Base-by-base conservation (phyloP, 768 basidiomycete species). In the Russula sp. region DNA sequence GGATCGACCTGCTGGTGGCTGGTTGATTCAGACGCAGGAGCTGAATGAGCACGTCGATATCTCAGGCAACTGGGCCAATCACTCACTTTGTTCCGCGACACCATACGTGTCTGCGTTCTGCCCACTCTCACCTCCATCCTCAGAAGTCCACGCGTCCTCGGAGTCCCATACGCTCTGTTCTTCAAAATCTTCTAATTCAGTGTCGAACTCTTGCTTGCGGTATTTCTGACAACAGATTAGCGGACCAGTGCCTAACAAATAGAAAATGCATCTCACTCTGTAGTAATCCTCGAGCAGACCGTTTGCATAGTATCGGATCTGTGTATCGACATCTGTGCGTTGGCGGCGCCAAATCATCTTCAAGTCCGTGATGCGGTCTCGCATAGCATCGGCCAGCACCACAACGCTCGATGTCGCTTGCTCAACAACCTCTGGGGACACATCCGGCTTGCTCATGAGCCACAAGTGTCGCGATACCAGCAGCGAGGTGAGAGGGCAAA, bases 331-430 rank as follows among this genome's bases (percentile, higher is more conserved):
- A 14, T 56, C 63, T 7, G 61, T 61, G n/a, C 59, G 51, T 34
- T 61, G 63, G 38, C 59, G 59, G 25, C 63, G 59, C 63, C 63
- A 64, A 45, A 64, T 61, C 11, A 18, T 45, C 46, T 61, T 55
- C 50, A 64, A 18, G 4, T 64, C 63, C 13, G 1, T 3, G 20
- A 64, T 61, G 41, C 63, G 59, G 0, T 7, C 46, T 45, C 16
- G 32, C 38, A 61, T 55, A 5, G 54, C 59, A 1, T 49, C 49
- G 29, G 36, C 20, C 10, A 64, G 35, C 13, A 36, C 54, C 5
- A 3, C 2, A 29, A 56, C 46, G 16, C 46, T 57, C 25, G 20
- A 35, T 8, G 18, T 45, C 3, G 63, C 59, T 20, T 59, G 54
- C 3, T 55, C 59, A 11, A 50, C 53, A 8, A 25, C 50, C 22